A percentile compares a stretch with the other conserved stretches of the same genome.
These are phyloP conservation scores for Paracamarosporium sp. DNA, from an alignment of 2,329 filamentous ascomycete genomes.

Conservation along the genomic window DNA sequence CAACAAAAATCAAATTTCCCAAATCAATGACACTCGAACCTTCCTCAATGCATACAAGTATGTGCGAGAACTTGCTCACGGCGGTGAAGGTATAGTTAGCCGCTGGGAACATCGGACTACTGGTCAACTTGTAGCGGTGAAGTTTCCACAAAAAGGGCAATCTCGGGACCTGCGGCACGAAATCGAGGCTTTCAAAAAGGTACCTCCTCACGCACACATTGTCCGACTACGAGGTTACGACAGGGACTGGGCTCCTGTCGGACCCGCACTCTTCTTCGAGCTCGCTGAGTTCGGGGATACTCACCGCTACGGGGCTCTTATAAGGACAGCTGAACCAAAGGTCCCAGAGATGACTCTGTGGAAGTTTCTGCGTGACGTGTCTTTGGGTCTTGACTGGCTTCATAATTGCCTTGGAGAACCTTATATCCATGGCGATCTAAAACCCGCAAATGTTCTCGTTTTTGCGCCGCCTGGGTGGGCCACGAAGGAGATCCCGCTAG, in stretches of 20 bases:
- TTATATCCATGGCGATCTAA: constrained; percentile 87
- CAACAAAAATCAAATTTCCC: not conserved
- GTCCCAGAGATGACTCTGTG: constrained; percentile 32
- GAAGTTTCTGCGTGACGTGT: constrained; percentile 33
- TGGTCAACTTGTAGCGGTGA: not conserved
- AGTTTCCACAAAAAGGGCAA: not conserved
- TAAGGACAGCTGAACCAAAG: not conserved
- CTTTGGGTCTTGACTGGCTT: constrained; percentile 26
- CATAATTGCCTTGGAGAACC: constrained; percentile 19
- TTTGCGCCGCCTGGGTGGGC: constrained; percentile 3
- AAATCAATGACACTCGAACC: too few species aligned
- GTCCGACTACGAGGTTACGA: constrained; percentile 14
- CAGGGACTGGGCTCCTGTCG: not conserved
- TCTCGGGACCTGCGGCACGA: not conserved
- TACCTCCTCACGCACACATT: constrained; percentile 17
- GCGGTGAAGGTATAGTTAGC: not conserved
- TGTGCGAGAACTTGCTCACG: not conserved
- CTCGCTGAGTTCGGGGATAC: constrained; percentile 26
- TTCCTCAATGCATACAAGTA: not conserved
- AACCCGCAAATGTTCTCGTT: constrained; percentile 90
- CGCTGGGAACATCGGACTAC: not conserved
- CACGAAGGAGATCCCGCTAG: constrained; percentile 9
- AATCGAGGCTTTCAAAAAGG: not conserved
- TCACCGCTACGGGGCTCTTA: constrained; percentile 10
- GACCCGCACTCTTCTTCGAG: constrained; percentile 27